Conservation (phyloP, 352 stramenopile genomes). For the Pythium phragmiticola region DNA sequence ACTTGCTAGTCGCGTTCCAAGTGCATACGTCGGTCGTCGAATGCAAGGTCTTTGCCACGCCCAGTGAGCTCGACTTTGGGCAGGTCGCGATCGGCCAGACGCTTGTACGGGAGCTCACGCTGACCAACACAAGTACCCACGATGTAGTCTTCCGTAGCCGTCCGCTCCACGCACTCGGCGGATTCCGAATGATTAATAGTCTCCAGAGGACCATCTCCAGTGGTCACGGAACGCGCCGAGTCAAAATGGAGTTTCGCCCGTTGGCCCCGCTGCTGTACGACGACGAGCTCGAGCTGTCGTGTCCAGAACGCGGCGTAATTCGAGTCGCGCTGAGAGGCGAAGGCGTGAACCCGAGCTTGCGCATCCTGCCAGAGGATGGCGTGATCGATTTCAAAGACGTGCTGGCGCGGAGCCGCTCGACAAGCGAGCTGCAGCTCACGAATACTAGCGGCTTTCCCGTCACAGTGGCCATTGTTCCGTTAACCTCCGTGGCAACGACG, state of each 20-base stretch:
- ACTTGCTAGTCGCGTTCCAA: slow-evolving; percentile 40
- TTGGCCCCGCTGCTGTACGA: slow-evolving; percentile 50
- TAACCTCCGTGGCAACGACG: not conserved
- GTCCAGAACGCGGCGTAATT: slow-evolving; percentile 30
- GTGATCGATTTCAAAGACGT: slow-evolving; percentile 69
- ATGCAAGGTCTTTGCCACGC: slow-evolving; percentile 43
- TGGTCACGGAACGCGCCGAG: slow-evolving; percentile 24
- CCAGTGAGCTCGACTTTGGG: slow-evolving; percentile 66
- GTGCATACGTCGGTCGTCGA: slow-evolving; percentile 66
- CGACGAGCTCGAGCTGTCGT: slow-evolving; percentile 68
- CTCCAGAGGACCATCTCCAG: slow-evolving; percentile 42
- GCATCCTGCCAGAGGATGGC: slow-evolving; percentile 59
- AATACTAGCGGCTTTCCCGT: slow-evolving; percentile 75
- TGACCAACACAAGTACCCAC: slow-evolving; percentile 48
- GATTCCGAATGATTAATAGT: slow-evolving; percentile 80
- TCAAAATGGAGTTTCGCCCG: slow-evolving; percentile 75
- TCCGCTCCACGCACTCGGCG: slow-evolving; percentile 76
- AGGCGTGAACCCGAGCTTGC: slow-evolving; percentile 79
- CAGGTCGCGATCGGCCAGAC: slow-evolving; percentile 85
- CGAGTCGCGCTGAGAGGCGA: slow-evolving; percentile 49
- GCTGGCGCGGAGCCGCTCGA: slow-evolving; percentile 46
- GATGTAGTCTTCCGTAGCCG: slow-evolving; percentile 46
- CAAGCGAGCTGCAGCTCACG: slow-evolving; percentile 46
- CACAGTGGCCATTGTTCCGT: slow-evolving; percentile 40
- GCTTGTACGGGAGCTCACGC: slow-evolving; percentile 47